phyloP scores from a whole-genome alignment of 75 land plant species.

The Sequoiadendron giganteum region DNA sequence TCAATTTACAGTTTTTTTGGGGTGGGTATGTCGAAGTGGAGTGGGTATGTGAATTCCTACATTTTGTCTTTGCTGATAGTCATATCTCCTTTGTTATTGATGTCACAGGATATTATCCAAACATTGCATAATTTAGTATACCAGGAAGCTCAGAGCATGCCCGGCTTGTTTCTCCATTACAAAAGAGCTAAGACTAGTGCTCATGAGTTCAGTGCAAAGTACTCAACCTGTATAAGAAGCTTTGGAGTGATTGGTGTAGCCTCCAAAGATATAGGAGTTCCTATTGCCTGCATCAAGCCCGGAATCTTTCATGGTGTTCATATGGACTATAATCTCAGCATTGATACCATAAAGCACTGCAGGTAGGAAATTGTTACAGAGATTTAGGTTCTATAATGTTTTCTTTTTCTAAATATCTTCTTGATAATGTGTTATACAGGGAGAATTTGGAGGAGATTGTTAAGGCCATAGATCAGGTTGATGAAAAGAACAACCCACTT shows the following conservation, averaged over 20 bases:
- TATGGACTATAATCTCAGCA: slow-evolving; percentile 7
- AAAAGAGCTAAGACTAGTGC: neutral
- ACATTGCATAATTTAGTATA: slow-evolving; percentile 9
- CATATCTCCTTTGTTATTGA: no score
- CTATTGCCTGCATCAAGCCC: neutral
- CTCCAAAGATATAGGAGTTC: slow-evolving; percentile 15
- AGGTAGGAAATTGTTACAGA: neutral
- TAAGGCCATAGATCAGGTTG: slow-evolving; percentile 7
- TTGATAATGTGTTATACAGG: neutral
- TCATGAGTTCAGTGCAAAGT: neutral
- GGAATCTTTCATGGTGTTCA: slow-evolving; percentile 12
- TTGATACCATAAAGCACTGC: neutral
- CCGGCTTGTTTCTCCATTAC: slow-evolving; percentile 1
- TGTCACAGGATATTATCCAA: slow-evolving; percentile 7
- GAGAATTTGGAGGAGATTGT: slow-evolving; percentile 11
- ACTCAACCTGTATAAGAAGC: neutral
- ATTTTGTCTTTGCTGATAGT: neutral
- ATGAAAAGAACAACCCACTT: neutral
- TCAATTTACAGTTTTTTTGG: no score
- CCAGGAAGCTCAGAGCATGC: slow-evolving; percentile 5
- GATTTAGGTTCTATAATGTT: no score
- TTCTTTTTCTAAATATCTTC: neutral
- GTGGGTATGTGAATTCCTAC: neutral
- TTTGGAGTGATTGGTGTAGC: slow-evolving; percentile 8
- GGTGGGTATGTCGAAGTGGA: no score